These are phyloP conservation scores for Cytospora piceae DNA, from an alignment of 2,329 filamentous ascomycete species.

Conservation along the genomic window DNA sequence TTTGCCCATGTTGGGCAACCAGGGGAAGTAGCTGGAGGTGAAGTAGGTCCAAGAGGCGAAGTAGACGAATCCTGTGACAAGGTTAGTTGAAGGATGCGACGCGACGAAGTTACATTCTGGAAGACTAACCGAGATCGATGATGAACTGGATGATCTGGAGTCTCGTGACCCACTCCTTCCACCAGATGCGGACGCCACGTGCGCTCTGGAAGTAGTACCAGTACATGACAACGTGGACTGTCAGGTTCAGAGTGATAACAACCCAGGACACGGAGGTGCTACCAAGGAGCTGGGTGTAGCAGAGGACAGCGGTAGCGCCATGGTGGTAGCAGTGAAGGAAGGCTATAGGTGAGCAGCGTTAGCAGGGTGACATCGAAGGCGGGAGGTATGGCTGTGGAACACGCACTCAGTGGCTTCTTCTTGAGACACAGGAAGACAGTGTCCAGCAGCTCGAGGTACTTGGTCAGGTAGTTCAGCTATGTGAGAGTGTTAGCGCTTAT, in stretches of 20 bases:
- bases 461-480: constrained; percentile 96
- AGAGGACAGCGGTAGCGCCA: constrained; percentile 92
- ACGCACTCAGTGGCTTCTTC: constrained; percentile 93
- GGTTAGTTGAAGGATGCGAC: constrained; percentile 22
- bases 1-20: constrained; percentile 79
- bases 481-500: constrained; percentile 43
- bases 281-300: constrained; percentile 96
- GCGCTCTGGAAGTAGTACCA: constrained; percentile 99
- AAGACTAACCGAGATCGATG: constrained; percentile 82
- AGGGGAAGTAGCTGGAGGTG: constrained; percentile 84
- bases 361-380: constrained; percentile 34
- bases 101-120: not conserved
- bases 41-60: constrained; percentile 99
- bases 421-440: constrained; percentile 97
- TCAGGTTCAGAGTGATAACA: constrained; percentile 87
- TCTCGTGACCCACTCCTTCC: constrained; percentile 99
- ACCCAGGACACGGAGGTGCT: constrained; percentile 95
- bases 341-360: constrained; percentile 50
- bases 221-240: constrained; percentile 98
- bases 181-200: constrained; percentile 94
- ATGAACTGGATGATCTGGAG: constrained; percentile 97
- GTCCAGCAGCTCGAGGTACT: constrained; percentile 94
- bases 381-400: constrained; percentile 12
- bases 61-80: constrained; percentile 82
- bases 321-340: constrained; percentile 99